Base-by-base conservation (phyloP, 345 rosid species). In the Rubroshorea leprosula region DNA sequence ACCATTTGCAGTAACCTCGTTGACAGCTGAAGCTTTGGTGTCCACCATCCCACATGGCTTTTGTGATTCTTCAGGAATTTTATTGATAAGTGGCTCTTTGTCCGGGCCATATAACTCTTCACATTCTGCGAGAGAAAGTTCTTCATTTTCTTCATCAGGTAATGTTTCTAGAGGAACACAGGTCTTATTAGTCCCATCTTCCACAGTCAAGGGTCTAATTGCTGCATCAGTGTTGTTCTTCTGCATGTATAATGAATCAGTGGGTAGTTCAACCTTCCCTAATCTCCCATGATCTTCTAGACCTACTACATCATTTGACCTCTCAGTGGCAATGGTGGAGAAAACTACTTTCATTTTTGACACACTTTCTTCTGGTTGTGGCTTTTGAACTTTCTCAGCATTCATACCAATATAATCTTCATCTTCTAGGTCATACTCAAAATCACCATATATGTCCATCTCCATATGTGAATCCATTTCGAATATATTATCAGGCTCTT, bases 61-160 rank as follows among this genome's bases (percentile, higher is more conserved):
- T 46, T 46, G 59, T 0, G 71, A 69, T 57, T 57, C 66, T 23
- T 31, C 72, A 31, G 83, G 72, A 62, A 78, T 62, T 63, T 78
- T 79, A 29, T 75, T 67, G 18, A 83, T 63, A 29, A 80, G 58
- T 38, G 92, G 85, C 69, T 87, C 90, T 73, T 80, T 80, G 31
- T 87, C 97, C 22, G 95, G 96, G 57, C 95, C 96, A 66, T 84
- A 90, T 49, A 85, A 68, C 66, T 83, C 99, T 74, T 90, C 96
- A 79, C 84, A 85, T 70, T 89, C 97, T 66, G 83, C 83, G 31
- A 74, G 49, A 57, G 90, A 89, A 66, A 76, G 79, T 55, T 69
- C 89, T 57, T 74, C 86, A 24, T 45, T 75, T 60, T 76, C 86
- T 35, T 61, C 82, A 62, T 61, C 61, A 7, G 73, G 80, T 44